Evolutionary conservation across 2,329 filamentous ascomycete species (phyloP), one percentile per base, ranked within the genome.

Genomic region (Mycosphaerelloides madeirae): DNA sequence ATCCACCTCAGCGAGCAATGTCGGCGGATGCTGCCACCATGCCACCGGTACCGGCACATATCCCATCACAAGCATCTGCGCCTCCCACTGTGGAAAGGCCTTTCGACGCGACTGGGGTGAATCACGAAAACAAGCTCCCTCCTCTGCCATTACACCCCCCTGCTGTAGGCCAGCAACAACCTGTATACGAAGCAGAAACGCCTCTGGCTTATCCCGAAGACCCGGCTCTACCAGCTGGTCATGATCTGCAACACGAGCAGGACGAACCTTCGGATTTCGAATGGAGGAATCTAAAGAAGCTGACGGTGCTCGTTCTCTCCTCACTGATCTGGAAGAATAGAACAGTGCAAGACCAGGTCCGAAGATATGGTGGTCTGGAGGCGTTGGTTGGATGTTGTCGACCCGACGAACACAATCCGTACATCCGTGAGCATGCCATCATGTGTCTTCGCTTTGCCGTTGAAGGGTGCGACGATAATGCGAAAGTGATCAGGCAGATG

Each of bases 381-480:
- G 83, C 87, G 0, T 77, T 97, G 15, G 78, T 96, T 13, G 89
- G 89, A 60, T 95, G 89, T 67, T 96, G 89, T 58, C 79, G 83
- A 25, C 93, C 93, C 62, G 91, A 97, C 62, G 88, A 91, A 56
- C 82, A 95, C 68, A 96, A 96, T 61, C 88, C 89, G 0, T 96
- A 91, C 62, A 90, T 95, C 52, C 87, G 91, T 59, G 91, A 97
- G 65, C 86, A 90, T 53, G 87, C 88, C 2, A 87, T 90, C 38
- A 83, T 95, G 63, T 90, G 86, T 54, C 75, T 94, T n/a, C 90
- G 91, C 62, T 94, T 80, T 56, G 60, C 78, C 15, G 67, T 79
- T 6, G 76, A 79, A 71, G 84, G 84, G 11, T 87, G 83, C 48
- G 78, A 83, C 25, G 83, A 83, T 44, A 87, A 86, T 13, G 84